Percentiles rank a stretch among this genome's conserved stretches.
Evolutionary conservation across 129 eudicot species (phyloP).

Genomic region (Rutidosis leptorrhynchoides): DNA sequence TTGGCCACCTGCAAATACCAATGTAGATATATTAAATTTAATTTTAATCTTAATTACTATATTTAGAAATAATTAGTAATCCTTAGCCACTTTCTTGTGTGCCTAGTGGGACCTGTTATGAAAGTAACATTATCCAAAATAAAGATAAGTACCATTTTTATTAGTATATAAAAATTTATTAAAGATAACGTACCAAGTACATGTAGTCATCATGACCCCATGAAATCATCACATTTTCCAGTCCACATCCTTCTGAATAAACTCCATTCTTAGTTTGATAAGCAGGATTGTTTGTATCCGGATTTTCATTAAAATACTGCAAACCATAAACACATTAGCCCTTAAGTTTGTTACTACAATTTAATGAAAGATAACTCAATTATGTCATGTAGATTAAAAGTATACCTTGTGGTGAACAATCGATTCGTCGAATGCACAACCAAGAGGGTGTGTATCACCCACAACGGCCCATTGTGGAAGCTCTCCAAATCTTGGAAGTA

Average conservation of each 20-base stretch:
- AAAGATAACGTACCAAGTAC: slow-evolving; percentile 58
- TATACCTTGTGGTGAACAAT: slow-evolving; percentile 80
- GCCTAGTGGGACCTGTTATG: neutral
- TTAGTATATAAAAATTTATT: too few relatives aligned
- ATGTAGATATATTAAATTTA: neutral
- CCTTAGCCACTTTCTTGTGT: neutral
- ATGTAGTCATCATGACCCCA: slow-evolving; percentile 98
- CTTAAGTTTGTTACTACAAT: neutral
- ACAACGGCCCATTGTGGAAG: slow-evolving; percentile 99
- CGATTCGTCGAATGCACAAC: slow-evolving; percentile 82
- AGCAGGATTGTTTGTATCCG: slow-evolving; percentile 51
- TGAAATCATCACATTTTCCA: slow-evolving; percentile 73
- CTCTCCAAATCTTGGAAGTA: slow-evolving; percentile 65
- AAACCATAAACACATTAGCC: neutral
- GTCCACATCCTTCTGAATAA: slow-evolving; percentile 78
- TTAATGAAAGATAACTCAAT: too few relatives aligned
- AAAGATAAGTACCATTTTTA: too few relatives aligned
- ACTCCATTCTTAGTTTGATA: slow-evolving; percentile 71
- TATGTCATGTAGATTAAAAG: too few relatives aligned
- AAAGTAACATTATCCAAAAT: neutral
- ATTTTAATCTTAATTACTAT: neutral
- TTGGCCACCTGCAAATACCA: slow-evolving; percentile 59
- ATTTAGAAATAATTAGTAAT: too few relatives aligned
- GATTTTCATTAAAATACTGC: slow-evolving; percentile 66
- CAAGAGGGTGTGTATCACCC: slow-evolving; percentile 90